Evolutionary conservation across 768 basidiomycete species (phyloP).

Genomic region (Nidula microcarpa): DNA sequence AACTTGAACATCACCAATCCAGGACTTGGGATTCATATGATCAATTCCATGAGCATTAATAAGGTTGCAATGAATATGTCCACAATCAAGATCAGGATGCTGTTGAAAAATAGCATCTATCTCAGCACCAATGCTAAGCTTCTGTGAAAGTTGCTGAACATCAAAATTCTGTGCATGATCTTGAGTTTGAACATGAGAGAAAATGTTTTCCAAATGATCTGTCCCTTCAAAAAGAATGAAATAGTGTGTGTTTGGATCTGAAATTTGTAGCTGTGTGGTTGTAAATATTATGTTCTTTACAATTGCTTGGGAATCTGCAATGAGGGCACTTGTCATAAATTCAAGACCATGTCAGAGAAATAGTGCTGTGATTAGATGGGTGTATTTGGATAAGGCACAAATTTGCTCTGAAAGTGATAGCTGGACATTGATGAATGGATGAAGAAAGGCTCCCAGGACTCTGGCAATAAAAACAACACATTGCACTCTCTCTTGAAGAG

Average conservation of each 20-base stretch:
- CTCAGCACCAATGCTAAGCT: background rate
- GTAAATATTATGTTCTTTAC: constrained; percentile 21
- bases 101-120: constrained; percentile 9
- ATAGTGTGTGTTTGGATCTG: constrained; percentile 6
- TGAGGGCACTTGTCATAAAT: constrained; percentile 15
- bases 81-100: constrained; percentile 16
- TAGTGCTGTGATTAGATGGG: constrained; percentile 11
- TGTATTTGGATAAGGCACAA: constrained; percentile 9
- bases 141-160: constrained; percentile 7
- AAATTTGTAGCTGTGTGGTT: constrained; percentile 14
- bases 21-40: constrained; percentile 3
- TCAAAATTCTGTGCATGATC: constrained; percentile 19
- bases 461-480: constrained; percentile 5
- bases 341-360: constrained; percentile 7
- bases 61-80: constrained; percentile 12
- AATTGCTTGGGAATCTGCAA: constrained; percentile 18
- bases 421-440: constrained; percentile 13
- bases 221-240: constrained; percentile 17
- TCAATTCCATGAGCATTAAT: constrained; percentile 7
- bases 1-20: constrained; percentile 1
- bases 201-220: constrained; percentile 21
- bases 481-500: background rate
- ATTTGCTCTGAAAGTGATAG: constrained; percentile 15
- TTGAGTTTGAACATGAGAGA: constrained; percentile 13
- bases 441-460: constrained; percentile 7